These are phyloP conservation scores for Oidiodendron maius DNA, from an alignment of 495 filamentous ascomycete genomes.

Conservation along the genomic window DNA sequence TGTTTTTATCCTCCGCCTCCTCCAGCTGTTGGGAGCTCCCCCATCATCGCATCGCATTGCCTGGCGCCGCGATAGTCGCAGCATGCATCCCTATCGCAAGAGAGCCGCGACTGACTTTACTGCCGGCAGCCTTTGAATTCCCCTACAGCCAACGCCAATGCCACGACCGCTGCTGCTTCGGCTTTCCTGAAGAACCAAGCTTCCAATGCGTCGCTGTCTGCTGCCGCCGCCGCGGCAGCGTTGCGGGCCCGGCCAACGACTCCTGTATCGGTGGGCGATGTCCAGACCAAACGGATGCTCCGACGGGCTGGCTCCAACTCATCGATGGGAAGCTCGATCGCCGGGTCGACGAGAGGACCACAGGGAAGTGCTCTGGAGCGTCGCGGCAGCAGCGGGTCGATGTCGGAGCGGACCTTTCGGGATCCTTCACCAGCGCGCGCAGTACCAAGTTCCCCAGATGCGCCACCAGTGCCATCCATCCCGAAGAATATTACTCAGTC, in stretches of 20 bases:
- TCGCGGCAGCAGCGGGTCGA: conserved; percentile 66
- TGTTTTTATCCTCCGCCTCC: conserved; percentile 18
- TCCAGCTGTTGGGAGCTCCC: background rate
- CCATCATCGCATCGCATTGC: background rate
- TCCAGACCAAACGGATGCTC: conserved; percentile 80
- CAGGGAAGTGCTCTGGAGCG: conserved; percentile 46
- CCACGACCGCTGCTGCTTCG: conserved; percentile 68
- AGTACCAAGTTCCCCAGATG: conserved; percentile 31
- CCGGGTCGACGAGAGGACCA: conserved; percentile 33
- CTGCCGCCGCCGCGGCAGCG: conserved; percentile 79
- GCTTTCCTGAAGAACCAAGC: conserved; percentile 68
- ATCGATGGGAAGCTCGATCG: conserved; percentile 49
- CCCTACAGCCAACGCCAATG: conserved; percentile 59
- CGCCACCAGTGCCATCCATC: conserved; percentile 70
- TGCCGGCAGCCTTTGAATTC: conserved; percentile 49
- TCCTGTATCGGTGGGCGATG: conserved; percentile 70
- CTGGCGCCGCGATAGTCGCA: background rate
- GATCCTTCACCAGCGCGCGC: conserved; percentile 54
- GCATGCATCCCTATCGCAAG: background rate
- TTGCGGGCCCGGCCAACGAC: conserved; percentile 69
- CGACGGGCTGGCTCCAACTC: conserved; percentile 65
- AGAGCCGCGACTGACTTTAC: conserved; percentile 18
- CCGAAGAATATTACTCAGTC: conserved; percentile 42
- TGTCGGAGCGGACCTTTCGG: conserved; percentile 82
- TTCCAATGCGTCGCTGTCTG: conserved; percentile 62